phyloP scores from a whole-genome alignment of 345 rosid species.

The Abelmoschus esculentus region DNA sequence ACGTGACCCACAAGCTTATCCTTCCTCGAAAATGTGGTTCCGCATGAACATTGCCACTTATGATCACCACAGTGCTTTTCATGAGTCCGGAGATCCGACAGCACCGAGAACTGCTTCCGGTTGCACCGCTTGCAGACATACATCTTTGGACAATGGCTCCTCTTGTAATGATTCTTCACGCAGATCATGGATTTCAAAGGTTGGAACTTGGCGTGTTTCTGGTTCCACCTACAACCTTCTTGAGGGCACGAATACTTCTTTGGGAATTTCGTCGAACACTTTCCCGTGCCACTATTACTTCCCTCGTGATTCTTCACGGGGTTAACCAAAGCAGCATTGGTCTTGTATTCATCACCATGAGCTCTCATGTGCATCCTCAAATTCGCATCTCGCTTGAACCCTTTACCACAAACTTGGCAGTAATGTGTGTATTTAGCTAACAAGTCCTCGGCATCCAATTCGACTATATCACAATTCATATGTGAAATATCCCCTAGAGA shows the following conservation, averaged over 20 bases:
- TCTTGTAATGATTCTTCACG: conserved; percentile 89
- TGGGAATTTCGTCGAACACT: neutral
- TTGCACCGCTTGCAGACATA: conserved; percentile 76
- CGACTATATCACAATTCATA: conserved; percentile 37
- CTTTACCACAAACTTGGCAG: conserved; percentile 78
- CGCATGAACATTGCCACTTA: conserved; percentile 88
- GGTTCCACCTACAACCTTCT: conserved; percentile 84
- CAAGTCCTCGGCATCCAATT: conserved; percentile 48
- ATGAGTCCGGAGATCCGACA: conserved; percentile 84
- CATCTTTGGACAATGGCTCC: conserved; percentile 91
- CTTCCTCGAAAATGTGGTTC: conserved; percentile 76
- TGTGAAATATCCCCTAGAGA: neutral
- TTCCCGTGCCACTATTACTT: neutral
- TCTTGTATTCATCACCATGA: conserved; percentile 82
- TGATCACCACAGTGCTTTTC: conserved; percentile 84
- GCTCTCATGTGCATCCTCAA: conserved; percentile 98
- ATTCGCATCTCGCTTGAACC: conserved; percentile 88
- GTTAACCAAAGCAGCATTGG: conserved; percentile 53
- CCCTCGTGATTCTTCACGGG: conserved; percentile 31
- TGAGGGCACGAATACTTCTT: conserved; percentile 77
- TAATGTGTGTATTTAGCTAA: conserved; percentile 84
- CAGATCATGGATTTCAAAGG: conserved; percentile 84
- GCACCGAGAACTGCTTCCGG: conserved; percentile 74
- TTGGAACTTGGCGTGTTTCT: conserved; percentile 72
- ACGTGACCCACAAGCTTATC: conserved; percentile 84